Conservation (phyloP, 1,284 basidiomycete genomes). For the Ustilago cynodontis region DNA sequence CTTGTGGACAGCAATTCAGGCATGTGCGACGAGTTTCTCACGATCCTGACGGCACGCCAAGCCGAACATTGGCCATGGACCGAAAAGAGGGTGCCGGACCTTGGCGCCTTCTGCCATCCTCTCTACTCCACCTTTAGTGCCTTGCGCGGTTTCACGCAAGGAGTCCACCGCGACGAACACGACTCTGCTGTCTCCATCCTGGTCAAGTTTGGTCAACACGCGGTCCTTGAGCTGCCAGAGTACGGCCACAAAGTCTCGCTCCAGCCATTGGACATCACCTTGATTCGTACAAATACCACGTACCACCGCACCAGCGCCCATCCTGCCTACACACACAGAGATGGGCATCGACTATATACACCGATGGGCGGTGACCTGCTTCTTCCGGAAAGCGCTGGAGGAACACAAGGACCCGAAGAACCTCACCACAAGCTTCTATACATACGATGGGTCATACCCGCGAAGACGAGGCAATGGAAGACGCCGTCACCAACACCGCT, state of each 20-base stretch:
- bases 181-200: not conserved
- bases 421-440: no score
- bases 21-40: no score
- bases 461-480: no score
- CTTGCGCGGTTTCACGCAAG: not conserved
- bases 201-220: not conserved
- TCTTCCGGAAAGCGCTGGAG: not conserved
- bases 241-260: not conserved
- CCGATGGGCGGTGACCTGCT: not conserved
- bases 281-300: not conserved
- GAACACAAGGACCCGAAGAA: not conserved
- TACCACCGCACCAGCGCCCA: not conserved
- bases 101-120: not conserved
- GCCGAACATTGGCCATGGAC: not conserved
- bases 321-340: not conserved
- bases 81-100: not conserved
- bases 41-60: no score
- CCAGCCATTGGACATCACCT: not conserved
- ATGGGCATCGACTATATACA: not conserved
- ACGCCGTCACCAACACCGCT: no score
- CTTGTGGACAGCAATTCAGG: no score
- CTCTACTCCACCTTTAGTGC: not conserved
- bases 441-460: no score
- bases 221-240: not conserved
- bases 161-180: not conserved